These are phyloP conservation scores for Exophiala aquamarina DNA, from an alignment of 2,329 filamentous ascomycete genomes.

Conservation along the genomic window DNA sequence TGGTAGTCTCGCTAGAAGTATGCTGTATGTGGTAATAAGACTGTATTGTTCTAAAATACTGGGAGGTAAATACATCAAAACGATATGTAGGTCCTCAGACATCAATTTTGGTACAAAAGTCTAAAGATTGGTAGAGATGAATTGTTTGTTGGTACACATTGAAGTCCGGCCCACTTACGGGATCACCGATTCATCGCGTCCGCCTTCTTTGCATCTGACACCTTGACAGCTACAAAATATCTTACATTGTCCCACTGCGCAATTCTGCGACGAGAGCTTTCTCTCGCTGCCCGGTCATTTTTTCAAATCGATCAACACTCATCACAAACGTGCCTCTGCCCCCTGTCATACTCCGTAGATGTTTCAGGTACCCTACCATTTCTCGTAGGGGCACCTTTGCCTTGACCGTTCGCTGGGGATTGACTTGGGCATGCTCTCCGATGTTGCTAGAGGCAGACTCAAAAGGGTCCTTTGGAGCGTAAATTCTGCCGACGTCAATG, in stretches of 20 bases:
- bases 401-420: constrained; percentile 64
- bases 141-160: constrained; percentile 12
- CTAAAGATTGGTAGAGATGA: no score
- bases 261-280: constrained; percentile 53
- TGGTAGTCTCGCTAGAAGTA: no score
- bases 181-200: no score
- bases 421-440: constrained; percentile 30
- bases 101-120: no score
- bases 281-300: constrained; percentile 61
- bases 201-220: constrained; percentile 1
- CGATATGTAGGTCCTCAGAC: no score
- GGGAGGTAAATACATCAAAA: no score
- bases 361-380: constrained; percentile 92
- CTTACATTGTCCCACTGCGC: constrained; percentile 30
- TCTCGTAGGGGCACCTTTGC: constrained; percentile 91
- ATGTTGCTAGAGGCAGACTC: constrained; percentile 36
- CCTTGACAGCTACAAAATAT: not conserved
- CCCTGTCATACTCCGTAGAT: constrained; percentile 82
- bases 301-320: constrained; percentile 70
- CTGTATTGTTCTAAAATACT: no score
- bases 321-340: constrained; percentile 78
- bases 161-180: not conserved
- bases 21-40: no score
- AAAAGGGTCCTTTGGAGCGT: constrained; percentile 87
- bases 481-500: constrained; percentile 75